Conservation (phyloP, 2,329 filamentous ascomycete genomes). For the Nemania sp. region DNA sequence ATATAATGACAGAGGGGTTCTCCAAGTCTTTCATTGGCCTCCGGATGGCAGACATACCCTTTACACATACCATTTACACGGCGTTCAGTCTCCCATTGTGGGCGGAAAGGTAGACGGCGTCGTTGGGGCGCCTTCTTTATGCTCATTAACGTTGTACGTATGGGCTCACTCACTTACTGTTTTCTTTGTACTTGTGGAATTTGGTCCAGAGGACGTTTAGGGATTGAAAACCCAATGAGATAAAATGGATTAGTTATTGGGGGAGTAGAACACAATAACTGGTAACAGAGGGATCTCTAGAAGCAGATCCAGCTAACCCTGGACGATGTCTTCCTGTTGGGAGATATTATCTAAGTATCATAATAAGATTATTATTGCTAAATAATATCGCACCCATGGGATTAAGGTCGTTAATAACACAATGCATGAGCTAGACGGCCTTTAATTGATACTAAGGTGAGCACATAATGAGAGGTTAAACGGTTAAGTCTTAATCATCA, state of each 20-base stretch:
- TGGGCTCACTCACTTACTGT: constrained; percentile 13
- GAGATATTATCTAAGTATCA: constrained; percentile 25
- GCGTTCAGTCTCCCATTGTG: constrained; percentile 32
- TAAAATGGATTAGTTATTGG: constrained; percentile 16
- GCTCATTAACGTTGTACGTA: constrained; percentile 24
- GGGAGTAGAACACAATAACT: constrained; percentile 1
- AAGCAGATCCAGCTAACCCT: constrained; percentile 11
- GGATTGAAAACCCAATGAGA: constrained; percentile 5
- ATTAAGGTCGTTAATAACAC: too few species aligned
- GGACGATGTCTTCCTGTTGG: constrained; percentile 16
- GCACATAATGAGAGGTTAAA: background rate
- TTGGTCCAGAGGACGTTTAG: constrained; percentile 8
- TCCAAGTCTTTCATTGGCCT: constrained; percentile 22
- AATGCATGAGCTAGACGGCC: background rate
- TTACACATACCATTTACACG: constrained; percentile 39
- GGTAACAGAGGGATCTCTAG: constrained; percentile 14
- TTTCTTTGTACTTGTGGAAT: constrained; percentile 29
- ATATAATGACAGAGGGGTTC: constrained; percentile 10
- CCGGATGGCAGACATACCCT: constrained; percentile 33
- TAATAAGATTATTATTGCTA: constrained; percentile 29
- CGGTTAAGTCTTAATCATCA: too few species aligned
- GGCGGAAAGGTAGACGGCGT: constrained; percentile 29
- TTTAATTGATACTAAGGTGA: background rate
- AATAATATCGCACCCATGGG: constrained; percentile 9
- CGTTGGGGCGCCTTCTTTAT: constrained; percentile 28